These are phyloP conservation scores for Mucor plumbeus DNA, from an alignment of 371 early-diverging fungal genomes.

Conservation along the genomic window DNA sequence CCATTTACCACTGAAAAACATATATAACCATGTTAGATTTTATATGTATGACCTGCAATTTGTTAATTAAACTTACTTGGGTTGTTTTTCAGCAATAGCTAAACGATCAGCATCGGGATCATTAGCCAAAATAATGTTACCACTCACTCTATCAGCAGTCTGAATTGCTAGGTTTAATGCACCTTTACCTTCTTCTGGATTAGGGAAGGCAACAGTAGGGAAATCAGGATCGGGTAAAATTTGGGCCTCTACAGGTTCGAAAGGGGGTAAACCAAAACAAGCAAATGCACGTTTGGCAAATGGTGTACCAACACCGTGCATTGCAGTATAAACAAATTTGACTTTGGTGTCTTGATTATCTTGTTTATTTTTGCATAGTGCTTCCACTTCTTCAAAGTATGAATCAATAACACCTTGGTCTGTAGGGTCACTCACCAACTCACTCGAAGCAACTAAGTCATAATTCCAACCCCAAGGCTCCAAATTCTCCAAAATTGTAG, in stretches of 20 bases:
- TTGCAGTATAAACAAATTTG: conserved; percentile 90
- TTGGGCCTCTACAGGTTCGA: conserved; percentile 71
- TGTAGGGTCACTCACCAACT: conserved; percentile 58
- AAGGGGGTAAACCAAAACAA: conserved; percentile 70
- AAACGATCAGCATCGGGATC: conserved; percentile 98
- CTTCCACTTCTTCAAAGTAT: conserved; percentile 72
- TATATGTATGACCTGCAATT: no score
- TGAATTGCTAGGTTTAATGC: conserved; percentile 82
- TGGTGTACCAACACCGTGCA: conserved; percentile 94
- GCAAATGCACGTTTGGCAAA: conserved; percentile 77
- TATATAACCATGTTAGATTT: not conserved
- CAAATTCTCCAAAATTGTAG: conserved; percentile 70
- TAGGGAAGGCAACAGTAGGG: conserved; percentile 91
- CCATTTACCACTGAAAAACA: conserved; percentile 70
- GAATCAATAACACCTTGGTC: conserved; percentile 63
- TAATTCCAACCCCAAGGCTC: conserved; percentile 83
- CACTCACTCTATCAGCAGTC: conserved; percentile 66
- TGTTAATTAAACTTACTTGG: conserved; percentile 31
- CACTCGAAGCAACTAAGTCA: conserved; percentile 57
- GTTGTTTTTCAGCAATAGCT: conserved; percentile 83
- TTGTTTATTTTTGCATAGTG: conserved; percentile 46
- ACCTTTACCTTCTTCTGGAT: conserved; percentile 93
- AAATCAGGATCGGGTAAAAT: conserved; percentile 89
- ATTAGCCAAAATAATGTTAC: conserved; percentile 89
- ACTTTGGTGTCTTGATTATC: conserved; percentile 57